Conservation (phyloP, 805 yeast genomes). For the Ascoidea asiatica region DNA sequence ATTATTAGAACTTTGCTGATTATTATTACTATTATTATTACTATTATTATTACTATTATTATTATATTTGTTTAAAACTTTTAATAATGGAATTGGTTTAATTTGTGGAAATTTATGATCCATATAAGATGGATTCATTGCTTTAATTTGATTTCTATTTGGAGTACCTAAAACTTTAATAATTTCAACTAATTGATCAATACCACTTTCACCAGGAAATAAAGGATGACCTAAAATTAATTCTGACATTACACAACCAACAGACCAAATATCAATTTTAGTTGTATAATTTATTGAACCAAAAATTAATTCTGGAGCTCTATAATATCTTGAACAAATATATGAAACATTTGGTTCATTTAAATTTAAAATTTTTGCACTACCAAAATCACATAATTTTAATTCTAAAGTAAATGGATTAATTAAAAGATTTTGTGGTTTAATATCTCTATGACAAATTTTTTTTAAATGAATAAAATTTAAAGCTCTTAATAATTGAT, state of each 20-base stretch:
- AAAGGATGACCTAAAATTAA: slow-evolving; percentile 88
- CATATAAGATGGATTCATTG: slow-evolving; percentile 95
- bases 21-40: slow-evolving; percentile 22
- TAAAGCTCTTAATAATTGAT: slow-evolving; percentile 62
- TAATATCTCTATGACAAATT: slow-evolving; percentile 86
- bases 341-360: slow-evolving; percentile 91
- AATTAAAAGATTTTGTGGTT: slow-evolving; percentile 79
- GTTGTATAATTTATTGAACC: slow-evolving; percentile 96
- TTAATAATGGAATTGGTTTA: slow-evolving; percentile 48
- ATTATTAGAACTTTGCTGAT: no score
- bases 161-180: slow-evolving; percentile 96
- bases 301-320: slow-evolving; percentile 96
- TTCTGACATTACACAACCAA: slow-evolving; percentile 98
- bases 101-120: slow-evolving; percentile 92
- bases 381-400: slow-evolving; percentile 92
- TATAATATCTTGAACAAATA: slow-evolving; percentile 89
- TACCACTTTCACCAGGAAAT: slow-evolving; percentile 96
- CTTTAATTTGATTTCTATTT: slow-evolving; percentile 74
- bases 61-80: slow-evolving; percentile 24
- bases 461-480: slow-evolving; percentile 64
- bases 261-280: slow-evolving; percentile 94
- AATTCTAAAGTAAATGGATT: slow-evolving; percentile 77
- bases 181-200: slow-evolving; percentile 93
- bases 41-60: slow-evolving; percentile 33
- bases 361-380: slow-evolving; percentile 84